These are phyloP conservation scores for Aphanomyces invadans DNA, from an alignment of 352 stramenopile species.

Conservation along the genomic window DNA sequence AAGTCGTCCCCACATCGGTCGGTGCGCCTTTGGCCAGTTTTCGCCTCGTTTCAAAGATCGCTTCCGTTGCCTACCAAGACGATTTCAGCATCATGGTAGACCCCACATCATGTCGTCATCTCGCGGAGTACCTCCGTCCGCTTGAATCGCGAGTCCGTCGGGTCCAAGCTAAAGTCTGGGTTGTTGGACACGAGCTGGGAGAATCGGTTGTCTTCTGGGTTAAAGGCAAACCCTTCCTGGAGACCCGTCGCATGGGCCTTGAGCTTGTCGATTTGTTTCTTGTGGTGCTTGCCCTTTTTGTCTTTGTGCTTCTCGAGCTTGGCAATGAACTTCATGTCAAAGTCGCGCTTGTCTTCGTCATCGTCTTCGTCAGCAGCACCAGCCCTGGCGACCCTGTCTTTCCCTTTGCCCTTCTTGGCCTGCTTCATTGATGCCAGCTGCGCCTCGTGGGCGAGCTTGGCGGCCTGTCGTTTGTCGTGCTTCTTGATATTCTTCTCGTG, in stretches of 20 bases:
- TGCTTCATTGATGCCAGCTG: conserved; percentile 47
- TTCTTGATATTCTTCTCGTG: conserved; percentile 77
- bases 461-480: conserved; percentile 57
- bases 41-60: conserved; percentile 70
- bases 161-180: conserved; percentile 73
- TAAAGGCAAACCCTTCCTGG: conserved; percentile 70
- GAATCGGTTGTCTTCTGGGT: conserved; percentile 69
- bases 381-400: not conserved
- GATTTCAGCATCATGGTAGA: no score
- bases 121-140: conserved; percentile 39
- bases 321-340: conserved; percentile 79
- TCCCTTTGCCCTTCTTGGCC: conserved; percentile 38
- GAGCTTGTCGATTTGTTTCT: conserved; percentile 71
- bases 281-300: conserved; percentile 70
- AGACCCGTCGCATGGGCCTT: conserved; percentile 43
- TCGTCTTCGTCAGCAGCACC: conserved; percentile 31
- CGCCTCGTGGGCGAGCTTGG: conserved; percentile 56
- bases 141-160: conserved; percentile 78
- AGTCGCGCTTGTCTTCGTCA: conserved; percentile 58
- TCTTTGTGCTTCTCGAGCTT: conserved; percentile 60
- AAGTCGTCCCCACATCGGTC: conserved; percentile 1
- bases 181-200: conserved; percentile 62
- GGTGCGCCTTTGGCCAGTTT: conserved; percentile 33
- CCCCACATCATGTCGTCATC: no score
- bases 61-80: conserved; percentile 51